phyloP scores from a whole-genome alignment of 257 asterid species.

The Verbena officinalis region DNA sequence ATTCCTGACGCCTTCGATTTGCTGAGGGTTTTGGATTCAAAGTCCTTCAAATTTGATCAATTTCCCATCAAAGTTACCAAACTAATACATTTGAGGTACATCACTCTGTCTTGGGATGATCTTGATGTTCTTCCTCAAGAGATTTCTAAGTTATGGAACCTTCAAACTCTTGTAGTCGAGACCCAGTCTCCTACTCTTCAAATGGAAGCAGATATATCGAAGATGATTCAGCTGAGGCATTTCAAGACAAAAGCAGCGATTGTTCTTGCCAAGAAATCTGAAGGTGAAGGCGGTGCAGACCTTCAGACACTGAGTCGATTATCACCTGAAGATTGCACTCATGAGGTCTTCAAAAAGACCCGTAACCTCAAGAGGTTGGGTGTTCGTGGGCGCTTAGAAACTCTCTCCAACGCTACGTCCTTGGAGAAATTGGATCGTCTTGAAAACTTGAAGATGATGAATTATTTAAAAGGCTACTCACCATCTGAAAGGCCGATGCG shows the following conservation, averaged over 20 bases:
- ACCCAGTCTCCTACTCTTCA: not conserved
- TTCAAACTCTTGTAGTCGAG: not conserved
- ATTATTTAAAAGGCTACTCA: not conserved
- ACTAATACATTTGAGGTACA: not conserved
- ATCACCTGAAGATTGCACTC: not conserved
- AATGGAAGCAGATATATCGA: not conserved
- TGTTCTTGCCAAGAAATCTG: not conserved
- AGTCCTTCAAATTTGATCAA: not conserved
- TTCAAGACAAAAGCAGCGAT: not conserved
- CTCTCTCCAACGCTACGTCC: not conserved
- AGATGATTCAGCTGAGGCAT: not conserved
- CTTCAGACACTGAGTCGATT: not conserved
- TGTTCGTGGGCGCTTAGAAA: not conserved
- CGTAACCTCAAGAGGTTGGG: not conserved
- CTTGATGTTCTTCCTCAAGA: not conserved
- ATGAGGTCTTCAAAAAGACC: not conserved
- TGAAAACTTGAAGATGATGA: not conserved
- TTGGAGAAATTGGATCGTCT: not conserved
- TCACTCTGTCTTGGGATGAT: not conserved
- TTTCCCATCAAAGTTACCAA: not conserved
- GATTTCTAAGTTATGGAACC: not conserved
- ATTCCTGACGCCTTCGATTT: not conserved
- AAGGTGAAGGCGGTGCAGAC: not conserved
- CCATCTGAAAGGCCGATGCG: not conserved
- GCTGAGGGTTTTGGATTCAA: not conserved